Base-by-base conservation (phyloP, 2,329 filamentous ascomycete genomes). In the Aspergillus pseudoterreus region DNA sequence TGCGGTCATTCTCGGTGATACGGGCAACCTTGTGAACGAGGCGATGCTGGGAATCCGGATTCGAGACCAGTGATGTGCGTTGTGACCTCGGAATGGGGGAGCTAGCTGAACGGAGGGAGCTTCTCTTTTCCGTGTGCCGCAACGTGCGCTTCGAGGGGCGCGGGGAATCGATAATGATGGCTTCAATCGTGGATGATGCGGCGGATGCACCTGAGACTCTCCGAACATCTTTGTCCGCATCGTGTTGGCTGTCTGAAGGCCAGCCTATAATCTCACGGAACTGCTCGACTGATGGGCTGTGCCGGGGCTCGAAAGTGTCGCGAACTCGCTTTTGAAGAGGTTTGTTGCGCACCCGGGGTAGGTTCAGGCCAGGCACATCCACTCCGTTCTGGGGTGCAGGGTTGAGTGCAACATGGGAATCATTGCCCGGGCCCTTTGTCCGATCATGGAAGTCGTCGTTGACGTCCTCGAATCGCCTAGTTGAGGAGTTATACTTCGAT, bases 141-240 rank as follows among this genome's bases (percentile, higher is more conserved):
- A 83, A 65, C 1, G 72, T 76, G 38, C 68, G 70, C 47, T 65
- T 71, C 35, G 72, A 67, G 53, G 71, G 73, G 36, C 73, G 76
- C 4, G 77, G 75, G 14, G 74, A 73, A 15, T 79, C 72, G 42
- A 82, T 74, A 27, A 83, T 79, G 61, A 80, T 72, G 11, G 78
- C 81, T 66, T 82, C 79, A 14, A 83, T 71, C 0, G 79, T 81
- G 5, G 81, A 83, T 10, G 75, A 72, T 19, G 75, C 74, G 2
- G 81, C 74, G 2, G 81, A 83, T 2, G 75, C 65, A 14, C 64
- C 73, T 12, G 81, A 83, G 17, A 75, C 67, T 41, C 80, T 74
- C 56, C 67, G 69, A 47, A 55, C 57, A 11, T 69, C 67, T 8
- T 17, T n/a, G 15, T 66, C 58, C 5, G 59, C 56, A 17, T 64